Evolutionary conservation across 345 rosid genomes (phyloP).

Genomic region (Kernera saxatilis): DNA sequence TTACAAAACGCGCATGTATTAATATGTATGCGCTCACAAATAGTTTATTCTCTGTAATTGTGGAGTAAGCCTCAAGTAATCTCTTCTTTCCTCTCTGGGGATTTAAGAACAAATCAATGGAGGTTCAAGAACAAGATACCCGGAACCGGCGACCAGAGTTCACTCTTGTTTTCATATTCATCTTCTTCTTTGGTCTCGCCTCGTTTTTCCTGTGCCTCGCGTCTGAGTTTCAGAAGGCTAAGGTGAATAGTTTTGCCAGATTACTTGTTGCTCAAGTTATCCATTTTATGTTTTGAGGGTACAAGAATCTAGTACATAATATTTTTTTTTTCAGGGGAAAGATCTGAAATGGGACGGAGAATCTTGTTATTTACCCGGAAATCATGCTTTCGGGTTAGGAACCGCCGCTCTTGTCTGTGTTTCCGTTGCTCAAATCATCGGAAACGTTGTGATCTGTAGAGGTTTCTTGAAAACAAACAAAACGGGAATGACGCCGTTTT

Average conservation of each 20-base stretch:
- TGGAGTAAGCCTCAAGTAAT: slow-evolving; percentile 25
- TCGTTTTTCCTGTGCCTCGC: slow-evolving; percentile 41
- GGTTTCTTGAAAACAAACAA: slow-evolving; percentile 25
- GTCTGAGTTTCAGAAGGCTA: slow-evolving; percentile 57
- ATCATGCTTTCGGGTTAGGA: slow-evolving; percentile 46
- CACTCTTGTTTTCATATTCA: slow-evolving; percentile 3
- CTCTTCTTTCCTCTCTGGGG: neutral
- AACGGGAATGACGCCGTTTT: slow-evolving; percentile 11
- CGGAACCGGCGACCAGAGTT: neutral
- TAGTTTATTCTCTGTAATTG: neutral
- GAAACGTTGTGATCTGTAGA: slow-evolving; percentile 39
- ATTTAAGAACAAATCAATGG: slow-evolving; percentile 17
- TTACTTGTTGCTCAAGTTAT: slow-evolving; percentile 1
- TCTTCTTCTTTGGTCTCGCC: slow-evolving; percentile 37
- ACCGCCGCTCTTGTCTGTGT: slow-evolving; percentile 48
- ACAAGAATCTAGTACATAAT: neutral
- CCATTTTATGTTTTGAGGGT: neutral
- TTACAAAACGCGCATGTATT: neutral
- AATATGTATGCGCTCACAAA: neutral
- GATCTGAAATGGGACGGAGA: slow-evolving; percentile 60
- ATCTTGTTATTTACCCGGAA: slow-evolving; percentile 56
- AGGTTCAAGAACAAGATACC: slow-evolving; percentile 20
- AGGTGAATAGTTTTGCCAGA: slow-evolving; percentile 33
- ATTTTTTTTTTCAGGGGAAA: slow-evolving; percentile 33
- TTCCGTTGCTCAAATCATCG: slow-evolving; percentile 45